Evolutionary conservation across 1,284 basidiomycete species (phyloP), one percentile per base, ranked within the genome.

Genomic region (Grifola frondosa): DNA sequence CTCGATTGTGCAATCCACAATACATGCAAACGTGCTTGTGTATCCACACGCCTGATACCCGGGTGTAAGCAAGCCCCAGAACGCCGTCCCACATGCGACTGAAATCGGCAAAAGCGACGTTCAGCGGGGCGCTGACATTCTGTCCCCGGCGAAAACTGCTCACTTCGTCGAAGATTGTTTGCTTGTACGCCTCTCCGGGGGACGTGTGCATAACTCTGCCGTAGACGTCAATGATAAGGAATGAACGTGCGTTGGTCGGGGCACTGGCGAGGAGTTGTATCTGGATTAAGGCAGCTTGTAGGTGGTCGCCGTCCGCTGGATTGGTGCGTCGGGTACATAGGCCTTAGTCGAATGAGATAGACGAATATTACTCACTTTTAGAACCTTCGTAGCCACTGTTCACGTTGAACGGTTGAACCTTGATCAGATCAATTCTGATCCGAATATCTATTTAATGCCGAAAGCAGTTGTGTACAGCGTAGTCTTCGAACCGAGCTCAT

Each of bases 401-500:
- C 23, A n/a, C 30, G 16, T n/a, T n/a, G n/a, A n/a, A n/a, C n/a
- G n/a, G n/a, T n/a, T n/a, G n/a, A n/a, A n/a, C n/a, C n/a, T n/a
- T n/a, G n/a, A n/a, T n/a, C n/a, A n/a, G n/a, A n/a, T n/a, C n/a
- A n/a, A n/a, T n/a, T n/a, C n/a, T n/a, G n/a, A n/a, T n/a, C n/a
- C 22, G 15, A 29, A 11, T 5, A 54, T 61, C 26, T 42, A 66
- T 63, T 69, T 69, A 43, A 68, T 69, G 4, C 66, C 67, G 36
- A 69, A 69, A 58, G 66, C 68, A 12, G 66, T 54, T 6, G 58
- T 57, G 33, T 66, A 69, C 2, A 69, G 50, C 10, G 67, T 69
- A 2, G 62, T 59, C 8, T 54, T 44, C 0, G 65, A 56, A 44
- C 66, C 58, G 11, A 69, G 42, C 2, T 51, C 37, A 41, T 69